These are phyloP conservation scores for Dryadomyces quercivorus DNA, from an alignment of 2,329 filamentous ascomycete species.

Conservation along the genomic window DNA sequence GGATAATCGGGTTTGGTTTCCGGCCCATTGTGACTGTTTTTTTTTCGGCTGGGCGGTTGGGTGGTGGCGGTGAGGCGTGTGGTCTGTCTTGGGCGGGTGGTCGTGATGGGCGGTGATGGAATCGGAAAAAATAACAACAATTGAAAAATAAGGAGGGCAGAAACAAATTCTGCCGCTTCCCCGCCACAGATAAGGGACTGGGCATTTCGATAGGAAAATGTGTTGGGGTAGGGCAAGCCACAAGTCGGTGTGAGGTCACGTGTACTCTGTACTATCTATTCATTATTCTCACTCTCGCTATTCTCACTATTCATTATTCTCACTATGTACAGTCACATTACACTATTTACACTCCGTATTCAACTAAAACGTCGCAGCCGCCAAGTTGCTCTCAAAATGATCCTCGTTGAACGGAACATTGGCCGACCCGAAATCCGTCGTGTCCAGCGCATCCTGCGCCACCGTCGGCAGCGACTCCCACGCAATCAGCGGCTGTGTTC, in stretches of 20 bases:
- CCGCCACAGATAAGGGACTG: constrained; percentile 9
- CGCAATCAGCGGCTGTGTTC: constrained; percentile 26
- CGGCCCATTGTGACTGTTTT: constrained; percentile 53
- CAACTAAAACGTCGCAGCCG: constrained; percentile 5
- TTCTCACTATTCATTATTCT: too few relatives aligned
- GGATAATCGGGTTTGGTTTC: constrained; percentile 72
- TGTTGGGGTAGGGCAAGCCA: constrained; percentile 2
- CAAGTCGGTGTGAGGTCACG: constrained; percentile 3
- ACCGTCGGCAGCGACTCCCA: constrained; percentile 28
- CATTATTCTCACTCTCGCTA: too few relatives aligned
- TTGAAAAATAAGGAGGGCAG: constrained; percentile 2
- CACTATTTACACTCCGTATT: too few relatives aligned
- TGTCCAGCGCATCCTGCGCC: constrained; percentile 22
- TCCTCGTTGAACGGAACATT: constrained; percentile 26
- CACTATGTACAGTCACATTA: too few relatives aligned
- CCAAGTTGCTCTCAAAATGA: constrained; percentile 12
- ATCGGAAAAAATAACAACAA: constrained; percentile 4
- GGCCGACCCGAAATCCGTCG: constrained; percentile 27
- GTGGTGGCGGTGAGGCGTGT: constrained; percentile 2
- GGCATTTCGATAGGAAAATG: constrained; percentile 4
- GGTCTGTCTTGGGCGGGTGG: background rate
- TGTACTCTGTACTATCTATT: too few relatives aligned
- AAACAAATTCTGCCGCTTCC: constrained; percentile 11
- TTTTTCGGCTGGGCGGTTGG: background rate
- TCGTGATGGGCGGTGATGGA: constrained; percentile 6